A percentile compares a stretch with the other conserved stretches of the same genome.
Evolutionary conservation across 257 asterid species (phyloP).

Genomic region (Leonotis leonurus): DNA sequence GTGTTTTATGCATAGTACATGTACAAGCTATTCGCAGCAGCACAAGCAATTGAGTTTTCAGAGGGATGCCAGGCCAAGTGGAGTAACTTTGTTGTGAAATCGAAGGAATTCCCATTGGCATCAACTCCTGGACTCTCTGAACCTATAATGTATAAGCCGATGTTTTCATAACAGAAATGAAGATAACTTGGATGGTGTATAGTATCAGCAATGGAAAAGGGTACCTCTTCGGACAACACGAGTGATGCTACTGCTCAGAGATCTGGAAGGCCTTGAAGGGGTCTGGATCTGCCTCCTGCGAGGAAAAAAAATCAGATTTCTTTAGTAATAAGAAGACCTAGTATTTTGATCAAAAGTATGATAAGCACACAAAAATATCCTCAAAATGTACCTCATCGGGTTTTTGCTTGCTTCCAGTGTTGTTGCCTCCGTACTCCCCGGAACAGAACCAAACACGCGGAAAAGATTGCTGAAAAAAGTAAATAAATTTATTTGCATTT

Average conservation of each 20-base stretch:
- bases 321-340: slow-evolving; percentile 12
- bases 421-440: slow-evolving; percentile 62
- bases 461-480: slow-evolving; percentile 55
- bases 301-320: neutral
- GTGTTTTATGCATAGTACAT: slow-evolving; percentile 85
- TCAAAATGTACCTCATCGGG: slow-evolving; percentile 51
- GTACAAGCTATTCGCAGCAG: slow-evolving; percentile 99
- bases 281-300: slow-evolving; percentile 86
- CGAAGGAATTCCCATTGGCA: slow-evolving; percentile 84
- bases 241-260: slow-evolving; percentile 75
- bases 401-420: slow-evolving; percentile 79
- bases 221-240: slow-evolving; percentile 88
- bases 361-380: neutral
- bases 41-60: slow-evolving; percentile 93
- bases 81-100: slow-evolving; percentile 87
- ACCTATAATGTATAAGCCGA: slow-evolving; percentile 34
- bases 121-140: slow-evolving; percentile 74
- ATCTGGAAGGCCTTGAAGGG: slow-evolving; percentile 89
- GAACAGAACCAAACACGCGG: slow-evolving; percentile 65
- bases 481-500: slow-evolving; percentile 1
- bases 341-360: slow-evolving; percentile 1
- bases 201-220: neutral
- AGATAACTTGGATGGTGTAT: too few species aligned
- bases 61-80: slow-evolving; percentile 98
- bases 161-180: neutral